A percentile compares a stretch with the other conserved stretches of the same genome.
Evolutionary conservation across 495 filamentous ascomycete genomes (phyloP).

Genomic region (Lasiosphaeria miniovina): DNA sequence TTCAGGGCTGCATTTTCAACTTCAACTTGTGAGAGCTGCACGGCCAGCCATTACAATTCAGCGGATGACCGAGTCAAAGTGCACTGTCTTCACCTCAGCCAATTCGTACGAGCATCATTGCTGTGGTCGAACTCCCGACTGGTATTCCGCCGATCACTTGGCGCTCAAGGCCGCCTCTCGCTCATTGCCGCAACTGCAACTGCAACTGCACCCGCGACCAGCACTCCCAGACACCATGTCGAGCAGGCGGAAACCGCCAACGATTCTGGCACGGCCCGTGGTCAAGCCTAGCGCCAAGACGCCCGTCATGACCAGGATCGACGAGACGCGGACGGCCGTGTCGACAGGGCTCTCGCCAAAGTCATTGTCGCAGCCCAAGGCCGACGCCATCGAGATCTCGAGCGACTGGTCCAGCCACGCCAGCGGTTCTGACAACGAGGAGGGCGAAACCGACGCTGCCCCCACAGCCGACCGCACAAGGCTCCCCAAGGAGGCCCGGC

Average conservation of each 20-base stretch:
- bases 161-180: not conserved
- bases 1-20: slow-evolving; percentile 7
- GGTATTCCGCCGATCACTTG: not conserved
- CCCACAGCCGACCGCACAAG: slow-evolving; percentile 12
- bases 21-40: not conserved
- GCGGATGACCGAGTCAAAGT: not conserved
- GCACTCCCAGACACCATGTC: slow-evolving; percentile 37
- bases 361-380: slow-evolving; percentile 19
- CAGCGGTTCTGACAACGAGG: slow-evolving; percentile 37
- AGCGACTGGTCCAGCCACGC: slow-evolving; percentile 51
- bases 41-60: not conserved
- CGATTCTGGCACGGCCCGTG: slow-evolving; percentile 45
- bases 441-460: slow-evolving; percentile 19
- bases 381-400: slow-evolving; percentile 51
- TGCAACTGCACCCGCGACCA: no score
- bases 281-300: slow-evolving; percentile 59
- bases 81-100: no score
- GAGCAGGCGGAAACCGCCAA: slow-evolving; percentile 50
- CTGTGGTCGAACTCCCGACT: no score
- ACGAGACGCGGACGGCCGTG: slow-evolving; percentile 73
- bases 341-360: slow-evolving; percentile 28
- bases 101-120: no score
- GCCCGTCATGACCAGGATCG: slow-evolving; percentile 59
- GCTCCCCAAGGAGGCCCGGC: not conserved
- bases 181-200: not conserved